Conservation (phyloP, 495 filamentous ascomycete species). For the Lentithecium fluviatile region DNA sequence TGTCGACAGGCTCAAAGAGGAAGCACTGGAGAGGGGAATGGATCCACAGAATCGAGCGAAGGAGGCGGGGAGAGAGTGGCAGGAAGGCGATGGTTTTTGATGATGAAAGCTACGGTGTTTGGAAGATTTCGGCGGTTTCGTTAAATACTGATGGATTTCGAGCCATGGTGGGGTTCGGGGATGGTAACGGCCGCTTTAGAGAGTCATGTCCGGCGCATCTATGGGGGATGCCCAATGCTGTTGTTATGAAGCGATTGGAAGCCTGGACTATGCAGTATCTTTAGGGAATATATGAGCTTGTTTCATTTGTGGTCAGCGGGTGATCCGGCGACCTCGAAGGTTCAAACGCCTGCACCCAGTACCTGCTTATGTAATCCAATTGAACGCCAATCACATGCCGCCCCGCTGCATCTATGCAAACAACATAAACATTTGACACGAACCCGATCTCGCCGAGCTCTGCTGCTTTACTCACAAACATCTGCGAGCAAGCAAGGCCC, state of each 20-base stretch:
- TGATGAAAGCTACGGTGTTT: no score
- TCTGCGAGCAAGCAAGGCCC: conserved; percentile 27
- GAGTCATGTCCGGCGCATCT: no score
- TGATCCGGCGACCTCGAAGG: no score
- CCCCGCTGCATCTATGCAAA: neutral
- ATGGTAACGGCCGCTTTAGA: neutral
- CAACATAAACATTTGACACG: conserved; percentile 24
- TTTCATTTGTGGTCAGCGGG: no score
- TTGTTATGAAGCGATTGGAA: no score
- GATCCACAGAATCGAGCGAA: conserved; percentile 53
- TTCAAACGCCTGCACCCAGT: no score
- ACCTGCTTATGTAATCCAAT: neutral
- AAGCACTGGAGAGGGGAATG: conserved; percentile 53
- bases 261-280: no score
- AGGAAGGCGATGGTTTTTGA: conserved; percentile 54
- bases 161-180: no score
- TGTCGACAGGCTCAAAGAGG: conserved; percentile 42
- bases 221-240: no score
- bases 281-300: no score
- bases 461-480: conserved; percentile 26
- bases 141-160: neutral
- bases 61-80: conserved; percentile 54
- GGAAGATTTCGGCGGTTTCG: no score
- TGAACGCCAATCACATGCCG: conserved; percentile 15
- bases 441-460: neutral